Evolutionary conservation across 768 basidiomycete species (phyloP).

Genomic region (Punctularia strigosozonata): DNA sequence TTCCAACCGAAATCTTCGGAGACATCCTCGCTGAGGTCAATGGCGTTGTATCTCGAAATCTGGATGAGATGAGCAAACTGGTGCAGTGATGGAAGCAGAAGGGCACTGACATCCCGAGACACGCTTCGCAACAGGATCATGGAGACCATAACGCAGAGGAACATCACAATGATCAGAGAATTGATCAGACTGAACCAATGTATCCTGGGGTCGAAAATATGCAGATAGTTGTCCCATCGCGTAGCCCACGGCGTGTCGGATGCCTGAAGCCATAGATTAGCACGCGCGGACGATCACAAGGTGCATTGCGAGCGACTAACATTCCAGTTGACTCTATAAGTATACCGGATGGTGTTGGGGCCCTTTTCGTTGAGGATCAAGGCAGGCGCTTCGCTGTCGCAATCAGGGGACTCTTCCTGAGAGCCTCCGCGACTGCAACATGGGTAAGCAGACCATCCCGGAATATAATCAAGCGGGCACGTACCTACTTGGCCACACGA

Average conservation of each 20-base stretch:
- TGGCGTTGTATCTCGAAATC: constrained; percentile 91
- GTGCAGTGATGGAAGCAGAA: constrained; percentile 5
- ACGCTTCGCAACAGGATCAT: constrained; percentile 84
- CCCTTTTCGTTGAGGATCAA: constrained; percentile 51
- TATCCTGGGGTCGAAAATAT: constrained; percentile 86
- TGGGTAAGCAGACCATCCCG: too few species aligned
- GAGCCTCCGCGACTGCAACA: constrained; percentile 48
- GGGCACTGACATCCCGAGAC: constrained; percentile 62
- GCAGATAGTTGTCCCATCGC: constrained; percentile 93
- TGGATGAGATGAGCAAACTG: constrained; percentile 18
- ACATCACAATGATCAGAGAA: constrained; percentile 81
- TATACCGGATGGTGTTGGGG: constrained; percentile 63
- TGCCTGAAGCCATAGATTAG: constrained; percentile 32
- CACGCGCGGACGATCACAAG: not conserved
- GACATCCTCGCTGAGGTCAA: constrained; percentile 87
- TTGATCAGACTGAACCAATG: constrained; percentile 97
- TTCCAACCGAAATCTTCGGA: constrained; percentile 99
- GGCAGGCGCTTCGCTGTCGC: constrained; percentile 33
- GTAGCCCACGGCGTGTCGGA: constrained; percentile 89
- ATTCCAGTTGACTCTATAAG: constrained; percentile 82
- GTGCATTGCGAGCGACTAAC: constrained; percentile 27
- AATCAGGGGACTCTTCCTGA: constrained; percentile 39
- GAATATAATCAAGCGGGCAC: too few species aligned
- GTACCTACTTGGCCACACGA: constrained; percentile 65
- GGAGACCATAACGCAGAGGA: constrained; percentile 88